Evolutionary conservation across 2,329 filamentous ascomycete species (phyloP).

Genomic region (Fusarium sp.): DNA sequence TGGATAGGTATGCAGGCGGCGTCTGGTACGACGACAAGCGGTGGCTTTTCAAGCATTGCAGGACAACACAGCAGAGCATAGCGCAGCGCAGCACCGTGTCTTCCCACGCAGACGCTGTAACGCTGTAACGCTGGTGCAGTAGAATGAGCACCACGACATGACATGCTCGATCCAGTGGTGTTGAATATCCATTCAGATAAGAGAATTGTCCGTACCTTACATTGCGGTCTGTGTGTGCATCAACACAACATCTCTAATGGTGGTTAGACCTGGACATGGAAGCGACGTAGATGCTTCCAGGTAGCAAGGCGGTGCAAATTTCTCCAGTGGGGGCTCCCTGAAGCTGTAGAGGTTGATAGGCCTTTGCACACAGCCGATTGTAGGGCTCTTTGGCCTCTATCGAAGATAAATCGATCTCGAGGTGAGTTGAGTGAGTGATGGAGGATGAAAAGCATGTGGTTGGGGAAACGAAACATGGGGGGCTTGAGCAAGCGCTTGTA

Average conservation of each 20-base stretch:
- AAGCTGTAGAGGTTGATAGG: constrained; percentile 11
- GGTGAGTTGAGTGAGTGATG: constrained; percentile 34
- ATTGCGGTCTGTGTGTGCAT: constrained; percentile 38
- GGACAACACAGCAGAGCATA: constrained; percentile 43
- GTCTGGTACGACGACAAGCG: constrained; percentile 39
- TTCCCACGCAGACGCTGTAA: constrained; percentile 32
- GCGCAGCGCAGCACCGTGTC: constrained; percentile 28
- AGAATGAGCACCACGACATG: constrained; percentile 36
- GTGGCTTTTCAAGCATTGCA: constrained; percentile 37
- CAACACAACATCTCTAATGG: constrained; percentile 28
- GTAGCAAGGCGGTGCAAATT: constrained; percentile 25
- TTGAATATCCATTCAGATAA: constrained; percentile 15
- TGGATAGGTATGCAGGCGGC: constrained; percentile 38
- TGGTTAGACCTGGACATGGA: constrained; percentile 17
- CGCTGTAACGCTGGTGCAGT: constrained; percentile 39
- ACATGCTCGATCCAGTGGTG: constrained; percentile 41
- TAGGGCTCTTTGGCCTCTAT: background rate
- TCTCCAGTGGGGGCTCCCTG: constrained; percentile 18
- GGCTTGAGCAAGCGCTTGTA: constrained; percentile 35
- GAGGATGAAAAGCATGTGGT: constrained; percentile 51
- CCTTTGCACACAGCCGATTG: constrained; percentile 3
- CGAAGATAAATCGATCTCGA: constrained; percentile 24
- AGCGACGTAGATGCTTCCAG: constrained; percentile 33
- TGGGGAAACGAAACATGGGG: constrained; percentile 50
- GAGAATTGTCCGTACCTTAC: constrained; percentile 47